Percentiles rank a stretch among this genome's conserved stretches.
Evolutionary conservation across 495 filamentous ascomycete genomes (phyloP).

Genomic region (Acidomyces sp.): DNA sequence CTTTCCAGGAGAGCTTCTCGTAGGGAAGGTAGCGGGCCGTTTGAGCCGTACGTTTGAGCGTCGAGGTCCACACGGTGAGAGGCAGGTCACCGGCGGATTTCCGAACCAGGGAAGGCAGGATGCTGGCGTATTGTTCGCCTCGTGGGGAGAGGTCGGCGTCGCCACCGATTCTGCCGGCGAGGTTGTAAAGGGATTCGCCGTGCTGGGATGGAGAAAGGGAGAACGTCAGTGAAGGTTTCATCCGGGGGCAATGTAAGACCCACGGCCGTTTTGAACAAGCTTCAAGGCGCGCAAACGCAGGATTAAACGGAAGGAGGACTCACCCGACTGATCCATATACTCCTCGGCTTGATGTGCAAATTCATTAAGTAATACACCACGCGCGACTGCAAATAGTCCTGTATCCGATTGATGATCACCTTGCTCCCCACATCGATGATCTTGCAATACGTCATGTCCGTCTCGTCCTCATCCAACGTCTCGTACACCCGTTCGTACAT

Average conservation of each 20-base stretch:
- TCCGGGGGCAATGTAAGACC: too few relatives aligned
- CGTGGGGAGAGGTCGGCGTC: slow-evolving; percentile 78
- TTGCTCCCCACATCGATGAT: slow-evolving; percentile 91
- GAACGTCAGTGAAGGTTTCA: not conserved
- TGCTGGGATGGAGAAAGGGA: slow-evolving; percentile 42
- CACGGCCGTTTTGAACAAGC: too few relatives aligned
- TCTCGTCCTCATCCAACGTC: slow-evolving; percentile 77
- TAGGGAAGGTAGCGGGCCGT: slow-evolving; percentile 77
- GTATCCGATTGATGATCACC: slow-evolving; percentile 93
- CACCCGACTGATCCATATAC: slow-evolving; percentile 93
- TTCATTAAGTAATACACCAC: slow-evolving; percentile 98
- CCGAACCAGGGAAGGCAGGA: slow-evolving; percentile 65
- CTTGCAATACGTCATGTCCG: slow-evolving; percentile 80
- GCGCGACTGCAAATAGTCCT: slow-evolving; percentile 89
- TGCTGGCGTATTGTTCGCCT: slow-evolving; percentile 71
- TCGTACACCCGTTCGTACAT: slow-evolving; percentile 96
- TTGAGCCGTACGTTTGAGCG: slow-evolving; percentile 79
- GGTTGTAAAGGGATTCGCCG: slow-evolving; percentile 85
- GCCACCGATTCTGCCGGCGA: slow-evolving; percentile 77
- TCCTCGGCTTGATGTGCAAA: slow-evolving; percentile 90
- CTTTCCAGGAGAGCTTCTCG: slow-evolving; percentile 95
- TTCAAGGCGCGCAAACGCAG: too few relatives aligned
- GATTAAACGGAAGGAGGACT: too few relatives aligned
- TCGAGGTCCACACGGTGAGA: slow-evolving; percentile 95
- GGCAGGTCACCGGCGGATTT: slow-evolving; percentile 69